A percentile compares a stretch with the other conserved stretches of the same genome.
These are phyloP conservation scores for Effrenium voratum DNA, from an alignment of 73 alveolate genomes.

Conservation along the genomic window DNA sequence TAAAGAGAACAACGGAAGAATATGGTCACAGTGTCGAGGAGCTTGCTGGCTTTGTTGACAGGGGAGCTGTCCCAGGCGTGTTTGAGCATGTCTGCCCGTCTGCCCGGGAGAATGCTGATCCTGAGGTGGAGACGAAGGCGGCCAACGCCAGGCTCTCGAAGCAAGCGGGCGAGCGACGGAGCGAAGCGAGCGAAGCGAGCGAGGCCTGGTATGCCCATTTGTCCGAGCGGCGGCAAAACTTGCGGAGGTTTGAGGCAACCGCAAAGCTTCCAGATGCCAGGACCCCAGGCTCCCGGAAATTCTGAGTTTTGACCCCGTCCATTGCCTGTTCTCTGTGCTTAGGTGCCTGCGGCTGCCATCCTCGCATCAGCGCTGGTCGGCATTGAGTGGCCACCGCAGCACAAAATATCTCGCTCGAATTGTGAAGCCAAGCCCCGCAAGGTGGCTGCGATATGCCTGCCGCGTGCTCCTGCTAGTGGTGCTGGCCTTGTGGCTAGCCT, in stretches of 20 bases:
- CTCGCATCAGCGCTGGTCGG: conserved; percentile 51
- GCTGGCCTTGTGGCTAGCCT: background rate
- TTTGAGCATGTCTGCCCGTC: background rate
- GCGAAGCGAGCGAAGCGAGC: background rate
- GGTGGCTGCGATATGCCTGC: conserved; percentile 50
- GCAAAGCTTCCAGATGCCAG: conserved; percentile 4
- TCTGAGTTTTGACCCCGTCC: background rate
- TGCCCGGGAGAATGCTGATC: no score
- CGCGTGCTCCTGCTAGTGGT: conserved; percentile 25
- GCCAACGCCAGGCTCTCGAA: conserved; percentile 27
- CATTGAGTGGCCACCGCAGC: conserved; percentile 13
- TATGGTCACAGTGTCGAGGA: background rate
- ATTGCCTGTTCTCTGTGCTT: background rate
- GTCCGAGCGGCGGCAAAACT: conserved; percentile 34
- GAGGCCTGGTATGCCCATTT: conserved; percentile 6
- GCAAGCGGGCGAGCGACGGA: background rate
- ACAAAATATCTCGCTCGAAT: background rate
- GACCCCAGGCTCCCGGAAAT: background rate
- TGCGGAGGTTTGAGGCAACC: conserved; percentile 13
- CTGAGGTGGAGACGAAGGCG: conserved; percentile 17
- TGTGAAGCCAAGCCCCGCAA: background rate
- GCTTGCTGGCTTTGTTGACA: conserved; percentile 15
- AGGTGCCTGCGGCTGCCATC: conserved; percentile 28
- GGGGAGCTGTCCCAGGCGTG: background rate
- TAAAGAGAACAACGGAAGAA: background rate